Conservation (phyloP, 2,329 filamentous ascomycete species). For the Penicillium crustosum region DNA sequence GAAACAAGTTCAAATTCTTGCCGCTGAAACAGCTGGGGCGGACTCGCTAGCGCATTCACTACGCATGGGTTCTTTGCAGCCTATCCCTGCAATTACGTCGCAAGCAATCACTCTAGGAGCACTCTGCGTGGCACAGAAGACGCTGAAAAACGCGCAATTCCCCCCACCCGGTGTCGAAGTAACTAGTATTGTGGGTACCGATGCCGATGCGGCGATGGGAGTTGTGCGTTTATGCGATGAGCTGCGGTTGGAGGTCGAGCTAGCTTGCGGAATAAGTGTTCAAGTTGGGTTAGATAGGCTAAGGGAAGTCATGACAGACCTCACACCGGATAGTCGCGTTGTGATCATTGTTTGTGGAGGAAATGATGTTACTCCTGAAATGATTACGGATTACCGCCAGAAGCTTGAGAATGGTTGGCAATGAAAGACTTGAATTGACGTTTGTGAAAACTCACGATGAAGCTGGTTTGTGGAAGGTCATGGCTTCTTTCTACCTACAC, state of each 20-base stretch:
- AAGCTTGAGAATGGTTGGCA: slow-evolving; percentile 40
- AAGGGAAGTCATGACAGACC: slow-evolving; percentile 27
- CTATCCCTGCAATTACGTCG: slow-evolving; percentile 67
- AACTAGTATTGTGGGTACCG: slow-evolving; percentile 61
- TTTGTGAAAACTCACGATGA: background rate
- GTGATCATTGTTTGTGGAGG: slow-evolving; percentile 45
- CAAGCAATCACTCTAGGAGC: slow-evolving; percentile 72
- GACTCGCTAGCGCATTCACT: slow-evolving; percentile 65
- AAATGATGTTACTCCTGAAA: slow-evolving; percentile 52
- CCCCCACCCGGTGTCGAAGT: slow-evolving; percentile 47
- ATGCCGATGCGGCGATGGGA: slow-evolving; percentile 74
- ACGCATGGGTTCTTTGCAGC: slow-evolving; percentile 53
- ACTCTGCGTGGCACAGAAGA: slow-evolving; percentile 60
- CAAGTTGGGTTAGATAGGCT: slow-evolving; percentile 40
- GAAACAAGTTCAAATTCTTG: slow-evolving; percentile 53
- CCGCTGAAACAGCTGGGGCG: slow-evolving; percentile 71
- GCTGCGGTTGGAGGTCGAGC: slow-evolving; percentile 73
- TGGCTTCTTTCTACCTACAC: no score
- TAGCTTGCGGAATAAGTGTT: slow-evolving; percentile 76
- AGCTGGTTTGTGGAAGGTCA: background rate
- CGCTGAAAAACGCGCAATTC: slow-evolving; percentile 60
- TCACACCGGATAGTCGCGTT: slow-evolving; percentile 34
- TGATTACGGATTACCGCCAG: slow-evolving; percentile 51
- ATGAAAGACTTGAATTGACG: background rate
- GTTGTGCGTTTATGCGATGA: slow-evolving; percentile 76